phyloP scores from a whole-genome alignment of 805 yeast species.

The Starmerella ratchasimensis region DNA sequence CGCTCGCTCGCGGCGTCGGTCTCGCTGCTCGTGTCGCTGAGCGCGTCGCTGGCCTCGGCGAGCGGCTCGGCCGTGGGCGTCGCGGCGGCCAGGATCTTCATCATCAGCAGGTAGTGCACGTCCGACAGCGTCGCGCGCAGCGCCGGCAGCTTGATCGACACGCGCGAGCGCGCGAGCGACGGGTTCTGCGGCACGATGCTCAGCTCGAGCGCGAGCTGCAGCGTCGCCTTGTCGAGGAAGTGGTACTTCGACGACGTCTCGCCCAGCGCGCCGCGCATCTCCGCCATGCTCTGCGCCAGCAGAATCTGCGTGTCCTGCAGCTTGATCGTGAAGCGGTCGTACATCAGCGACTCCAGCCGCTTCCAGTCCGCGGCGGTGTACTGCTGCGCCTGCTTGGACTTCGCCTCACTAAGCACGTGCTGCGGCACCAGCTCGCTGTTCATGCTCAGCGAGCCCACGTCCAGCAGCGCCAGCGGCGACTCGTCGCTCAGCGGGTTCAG shows the following conservation, averaged over 20 bases:
- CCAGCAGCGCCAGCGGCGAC: conserved; percentile 83
- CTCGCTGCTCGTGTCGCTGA: background rate
- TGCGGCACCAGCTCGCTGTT: conserved; percentile 51
- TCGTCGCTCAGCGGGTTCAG: conserved; percentile 54
- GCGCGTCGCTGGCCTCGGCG: background rate
- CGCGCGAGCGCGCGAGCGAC: conserved; percentile 54
- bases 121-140: conserved; percentile 67
- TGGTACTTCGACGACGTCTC: conserved; percentile 35
- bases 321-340: conserved; percentile 66
- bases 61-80: conserved; percentile 35
- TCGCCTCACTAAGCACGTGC: conserved; percentile 52
- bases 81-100: conserved; percentile 59
- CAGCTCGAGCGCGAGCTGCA: conserved; percentile 61
- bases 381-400: conserved; percentile 38
- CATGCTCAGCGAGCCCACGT: conserved; percentile 89
- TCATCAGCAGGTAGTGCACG: conserved; percentile 75
- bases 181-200: conserved; percentile 75
- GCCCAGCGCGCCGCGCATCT: conserved; percentile 38
- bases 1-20: background rate
- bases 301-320: conserved; percentile 78
- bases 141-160: conserved; percentile 65
- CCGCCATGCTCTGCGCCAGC: conserved; percentile 61
- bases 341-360: conserved; percentile 63
- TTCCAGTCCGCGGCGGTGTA: conserved; percentile 63
- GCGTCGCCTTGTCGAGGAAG: conserved; percentile 60